Base-by-base conservation (phyloP, 495 filamentous ascomycete genomes). In the Cryomyces antarcticus region DNA sequence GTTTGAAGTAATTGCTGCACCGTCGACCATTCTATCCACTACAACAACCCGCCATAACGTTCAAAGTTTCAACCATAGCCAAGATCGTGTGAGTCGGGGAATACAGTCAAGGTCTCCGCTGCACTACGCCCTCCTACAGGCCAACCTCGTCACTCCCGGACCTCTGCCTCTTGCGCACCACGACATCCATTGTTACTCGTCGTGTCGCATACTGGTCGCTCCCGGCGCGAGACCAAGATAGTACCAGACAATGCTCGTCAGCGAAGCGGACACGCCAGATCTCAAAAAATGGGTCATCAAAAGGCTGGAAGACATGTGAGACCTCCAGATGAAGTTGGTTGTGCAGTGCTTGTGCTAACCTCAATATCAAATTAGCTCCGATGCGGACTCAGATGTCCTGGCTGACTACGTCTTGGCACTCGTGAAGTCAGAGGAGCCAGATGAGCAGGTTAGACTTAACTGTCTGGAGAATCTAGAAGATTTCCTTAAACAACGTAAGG, bases 391-490 rank as follows among this genome's bases (percentile, higher is more conserved):
- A 29, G 86, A 94, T 52, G 84, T 97, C 4, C 78, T 97, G 11
- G 87, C 86, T 30, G 89, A 97, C 55, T 97, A 95, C 54, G 82
- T 97, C 0, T 65, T 95, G 30, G 88, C 88, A n/a, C 73, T 97
- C 7, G 66, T 94, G 30, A 73, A 73, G 43, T 76, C 82, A 42
- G 84, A 94, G 51, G 81, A 80, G 46, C 69, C 75, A 17, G 70
- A 73, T n/a, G 71, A 78, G 4, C 68, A 77, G 41, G 77, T 93
- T 31, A 74, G 77, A 53, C 67, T 71, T 52, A 72, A 78, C 13
- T 88, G 80, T 44, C 71, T 82, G 49, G 71, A 75, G 37, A 80
- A 86, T 51, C 69, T 96, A 38, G 75, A 82, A 24, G 87, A 94
- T 55, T 96, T 96, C 56, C 61, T 97, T 6, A 72, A 75, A 62